Conservation (phyloP, 2,329 filamentous ascomycete species). For the Ophiocordyceps sinensis region DNA sequence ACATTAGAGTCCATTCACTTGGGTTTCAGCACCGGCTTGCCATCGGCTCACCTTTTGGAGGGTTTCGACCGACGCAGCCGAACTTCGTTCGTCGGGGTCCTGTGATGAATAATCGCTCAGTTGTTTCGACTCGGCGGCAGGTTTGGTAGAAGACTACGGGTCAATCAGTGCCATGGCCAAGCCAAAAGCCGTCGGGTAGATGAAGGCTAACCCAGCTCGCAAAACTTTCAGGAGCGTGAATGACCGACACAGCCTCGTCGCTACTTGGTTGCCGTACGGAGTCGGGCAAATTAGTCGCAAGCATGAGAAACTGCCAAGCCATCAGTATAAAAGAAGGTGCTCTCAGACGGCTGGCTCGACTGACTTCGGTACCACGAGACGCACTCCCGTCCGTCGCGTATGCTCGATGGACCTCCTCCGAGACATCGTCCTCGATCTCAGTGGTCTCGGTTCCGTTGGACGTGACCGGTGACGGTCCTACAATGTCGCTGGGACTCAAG, state of each 20-base stretch:
- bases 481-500: conserved; percentile 51
- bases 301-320: conserved; percentile 29
- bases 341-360: conserved; percentile 1
- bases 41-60: conserved; percentile 9
- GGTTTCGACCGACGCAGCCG: conserved; percentile 9
- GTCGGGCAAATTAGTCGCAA: conserved; percentile 43
- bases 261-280: conserved; percentile 43
- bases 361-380: conserved; percentile 16
- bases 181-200: neutral
- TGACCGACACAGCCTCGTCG: conserved; percentile 78
- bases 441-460: conserved; percentile 73
- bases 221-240: conserved; percentile 79
- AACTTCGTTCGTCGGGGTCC: conserved; percentile 20
- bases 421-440: conserved; percentile 67
- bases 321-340: conserved; percentile 4
- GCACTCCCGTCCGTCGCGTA: conserved; percentile 6
- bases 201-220: conserved; percentile 55
- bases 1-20: neutral
- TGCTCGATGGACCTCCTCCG: conserved; percentile 39
- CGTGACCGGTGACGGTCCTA: conserved; percentile 72
- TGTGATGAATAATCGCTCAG: conserved; percentile 22
- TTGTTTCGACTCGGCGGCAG: conserved; percentile 23
- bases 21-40: neutral
- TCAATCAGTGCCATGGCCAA: neutral
- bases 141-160: conserved; percentile 28